Evolutionary conservation across 2,329 filamentous ascomycete species (phyloP), one percentile per base, ranked within the genome.

Genomic region (Rhinocladiella mackenziei): DNA sequence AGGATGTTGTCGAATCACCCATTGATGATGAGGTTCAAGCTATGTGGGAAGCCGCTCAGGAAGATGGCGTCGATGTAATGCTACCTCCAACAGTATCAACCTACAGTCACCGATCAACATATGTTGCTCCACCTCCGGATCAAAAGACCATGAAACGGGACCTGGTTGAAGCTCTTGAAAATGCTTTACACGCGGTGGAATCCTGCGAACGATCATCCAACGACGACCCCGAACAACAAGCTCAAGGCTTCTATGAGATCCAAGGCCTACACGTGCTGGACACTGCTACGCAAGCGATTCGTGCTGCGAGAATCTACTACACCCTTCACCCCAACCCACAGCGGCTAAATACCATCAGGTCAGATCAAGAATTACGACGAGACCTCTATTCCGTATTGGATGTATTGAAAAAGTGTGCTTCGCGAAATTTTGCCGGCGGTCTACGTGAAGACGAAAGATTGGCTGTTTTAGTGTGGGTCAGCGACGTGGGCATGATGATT

Each of bases 81-180:
- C 80, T 96, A 3, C 91, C 92, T n/a, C 92, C 92, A 0, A 98
- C 92, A 0, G 88, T 91, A 29, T 96, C 89, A 74, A 98, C 92
- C 2, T 98, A 97, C 66, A 89, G 86, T 55, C 81, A 89, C 59
- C 83, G 85, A 56, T 83, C 87, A 48, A 86, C 89, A 58, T 82
- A 83, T 45, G 76, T 94, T 15, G 81, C 87, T 8, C 91, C 85
- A 38, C 87, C 89, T 28, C 92, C 92, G 6, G 85, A 92, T 47
- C 80, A 91, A 53, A 73, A 80, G 36, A 83, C 91, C 50, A 76
- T 98, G 44, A 86, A 91, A 48, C 70, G 74, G 17, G 80, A 84
- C 56, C 65, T 89, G 45, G 69, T 83, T 39, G 76, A 78, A 47
- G 77, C 83, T 4, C 71, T 98, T 14, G 72, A 76, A 29, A 81